Base-by-base conservation (phyloP, 257 asterid species). In the Euphrasia confusa region DNA sequence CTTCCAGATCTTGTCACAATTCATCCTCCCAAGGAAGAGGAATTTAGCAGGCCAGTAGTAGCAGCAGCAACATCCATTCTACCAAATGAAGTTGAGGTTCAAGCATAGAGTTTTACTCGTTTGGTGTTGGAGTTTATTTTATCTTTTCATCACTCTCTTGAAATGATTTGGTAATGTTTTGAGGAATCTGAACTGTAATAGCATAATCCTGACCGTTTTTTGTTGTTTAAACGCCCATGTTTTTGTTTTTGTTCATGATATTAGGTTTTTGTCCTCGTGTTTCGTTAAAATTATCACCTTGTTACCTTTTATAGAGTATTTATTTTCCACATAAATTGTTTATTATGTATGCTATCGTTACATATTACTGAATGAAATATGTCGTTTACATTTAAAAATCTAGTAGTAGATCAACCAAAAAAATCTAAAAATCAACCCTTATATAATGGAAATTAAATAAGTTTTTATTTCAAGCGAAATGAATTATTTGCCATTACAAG, bases 1-100 rank as follows among this genome's bases (percentile, higher is more conserved):
- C 74, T 73, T 39, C 74, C 74, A 1, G 78, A 73, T 59, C 68
- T 68, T 32, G 78, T 73, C 47, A 73, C 71, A 3, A 73, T 73
- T 54, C 74, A 64, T 58, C 65, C 74, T 26, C 78, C 78, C 0
- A 68, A 68, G 67, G 75, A 71, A 53, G 78, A 74, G 24, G 58
- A 54, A 11, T 14, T 50, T 5, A 42, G 12, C 48, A 9, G 48
- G 48, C 48, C 48, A 9, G n/a, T 12, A 42, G n/a, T 6, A 4
- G 39, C 39, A 33, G 39, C 39, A 33, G 40, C 40, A 35, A 35
- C 40, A 35, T 10, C 49, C 49, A 44, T 44, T 44, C 15, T 13
- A 44, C 49, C 15, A 44, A 44, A 10, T 44, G 49, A 44, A 0
- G 15, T 44, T 44, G 49, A 44, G 49, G 49, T 11, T 44, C 49